Evolutionary conservation across 148 eudicot species (phyloP), one percentile per base, ranked within the genome.

Genomic region (Suaeda aralocaspica): DNA sequence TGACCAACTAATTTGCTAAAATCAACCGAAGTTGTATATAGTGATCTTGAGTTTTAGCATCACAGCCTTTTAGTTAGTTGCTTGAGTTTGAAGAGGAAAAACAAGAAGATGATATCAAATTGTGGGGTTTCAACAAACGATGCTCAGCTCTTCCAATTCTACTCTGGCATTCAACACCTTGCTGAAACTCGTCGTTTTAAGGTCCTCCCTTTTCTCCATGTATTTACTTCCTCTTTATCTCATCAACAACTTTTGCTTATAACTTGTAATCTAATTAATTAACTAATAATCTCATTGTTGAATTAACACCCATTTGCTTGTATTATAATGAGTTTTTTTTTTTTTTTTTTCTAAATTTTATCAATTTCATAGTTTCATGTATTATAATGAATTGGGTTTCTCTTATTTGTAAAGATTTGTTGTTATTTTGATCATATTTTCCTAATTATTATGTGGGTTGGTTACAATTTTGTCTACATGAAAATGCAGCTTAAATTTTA

Each of bases 161-260:
- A 78, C 39, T 77, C 69, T 64, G 89, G 89, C 30, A 80, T 90
- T 72, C 96, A 83, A 77, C 87, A 86, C 29, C 80, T 90, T 31
- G 89, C 96, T 45, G 87, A 88, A 84, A 71, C 79, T 84, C 89
- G 81, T 70, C 86, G 71, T 59, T 90, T 80, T 71, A 90, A 88
- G 92, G 96, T 84, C 30, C 42, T 10, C 19, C 57, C 15, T 19
- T 30, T 63, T 63, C 72, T 13, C 46, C 3, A 55, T 24, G 25
- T 1, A 25, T 48, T 58, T 15, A 58, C 34, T 16, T 29, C 15
- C 28, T 57, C 53, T 41, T 2, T 46, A 13, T 34, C 30, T 13
- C 5, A 31, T 29, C 11, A 24, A 15, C 3, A 13, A 21, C 10
- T 31, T 41, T 19, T 21, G 62, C 10, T 28, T 24, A 3, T 29